phyloP scores from a whole-genome alignment of 2,329 filamentous ascomycete species.

The Penicillium sp. region DNA sequence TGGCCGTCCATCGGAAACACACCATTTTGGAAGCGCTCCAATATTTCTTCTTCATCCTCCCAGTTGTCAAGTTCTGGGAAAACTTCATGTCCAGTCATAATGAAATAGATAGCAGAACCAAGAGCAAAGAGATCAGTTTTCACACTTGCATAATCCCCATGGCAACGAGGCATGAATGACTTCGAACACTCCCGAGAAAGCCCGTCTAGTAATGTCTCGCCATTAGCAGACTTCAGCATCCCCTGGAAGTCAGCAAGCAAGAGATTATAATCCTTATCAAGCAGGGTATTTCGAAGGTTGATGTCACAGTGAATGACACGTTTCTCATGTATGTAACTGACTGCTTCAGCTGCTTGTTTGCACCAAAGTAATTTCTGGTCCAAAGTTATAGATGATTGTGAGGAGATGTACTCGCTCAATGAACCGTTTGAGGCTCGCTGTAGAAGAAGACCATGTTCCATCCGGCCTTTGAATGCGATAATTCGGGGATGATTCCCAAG shows the following conservation, averaged over 20 bases:
- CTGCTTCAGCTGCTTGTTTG: slow-evolving; percentile 20
- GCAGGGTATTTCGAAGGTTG: background rate
- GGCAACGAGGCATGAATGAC: slow-evolving; percentile 9
- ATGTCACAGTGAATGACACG: slow-evolving; percentile 1
- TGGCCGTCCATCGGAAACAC: slow-evolving; percentile 15
- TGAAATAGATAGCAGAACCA: slow-evolving; percentile 20
- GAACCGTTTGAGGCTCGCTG: slow-evolving; percentile 10
- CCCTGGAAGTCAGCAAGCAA: slow-evolving; percentile 16
- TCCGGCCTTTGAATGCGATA: slow-evolving; percentile 10
- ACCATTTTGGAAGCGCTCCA: slow-evolving; percentile 11
- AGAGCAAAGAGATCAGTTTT: slow-evolving; percentile 22
- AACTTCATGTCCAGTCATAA: slow-evolving; percentile 15
- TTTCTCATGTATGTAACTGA: slow-evolving; percentile 15
- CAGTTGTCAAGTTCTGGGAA: slow-evolving; percentile 13
- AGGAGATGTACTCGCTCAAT: slow-evolving; percentile 9
- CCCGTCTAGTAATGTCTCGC: slow-evolving; percentile 13
- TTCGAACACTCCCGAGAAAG: slow-evolving; percentile 12
- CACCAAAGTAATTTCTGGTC: slow-evolving; percentile 15
- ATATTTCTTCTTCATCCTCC: slow-evolving; percentile 10
- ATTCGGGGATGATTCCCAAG: slow-evolving; percentile 15
- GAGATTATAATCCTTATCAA: slow-evolving; percentile 11
- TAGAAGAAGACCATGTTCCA: slow-evolving; percentile 13
- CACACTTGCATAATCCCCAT: slow-evolving; percentile 10
- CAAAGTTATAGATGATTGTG: background rate
- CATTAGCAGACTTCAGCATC: slow-evolving; percentile 14